Base-by-base conservation (phyloP, 2,329 filamentous ascomycete genomes). In the Elsinoe australis region DNA sequence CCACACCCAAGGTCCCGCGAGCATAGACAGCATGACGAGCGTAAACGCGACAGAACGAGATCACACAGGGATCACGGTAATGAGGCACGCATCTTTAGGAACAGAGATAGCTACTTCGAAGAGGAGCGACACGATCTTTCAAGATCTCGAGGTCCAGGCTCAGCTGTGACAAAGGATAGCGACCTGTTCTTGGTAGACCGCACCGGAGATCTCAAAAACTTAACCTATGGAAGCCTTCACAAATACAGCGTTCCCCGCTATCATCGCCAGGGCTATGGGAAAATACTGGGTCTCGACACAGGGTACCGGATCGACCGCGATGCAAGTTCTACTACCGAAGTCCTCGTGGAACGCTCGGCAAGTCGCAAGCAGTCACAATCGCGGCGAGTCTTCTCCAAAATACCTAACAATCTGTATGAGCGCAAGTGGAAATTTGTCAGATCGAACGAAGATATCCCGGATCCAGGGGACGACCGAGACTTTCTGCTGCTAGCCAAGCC, bases 181-280 rank as follows among this genome's bases (percentile, higher is more conserved):
- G 61, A 58, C 31, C 60, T 74, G 3, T 89, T 78, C 61, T 57
- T 78, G 35, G 58, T 85, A 45, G 90, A 96, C 64, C 78, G 71
- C 33, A 80, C 79, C 58, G 89, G 90, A 0, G 90, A 96, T 58
- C 70, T 74, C 3, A 74, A 87, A 39, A 87, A 92, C 54, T 64
- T 83, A 35, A 75, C 75, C 19, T 95, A 89, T 61, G 86, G 85
- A 1, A 75, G 78, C 21, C 73, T 85, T 31, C 80, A 95, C 61
- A 78, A 78, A 28, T 85, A 84, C 54, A 76, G 75, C 47, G 67
- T 94, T 8, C 87, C 88, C 0, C 58, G 66, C 2, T 95, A 94
- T 60, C 74, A 74, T 52, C 80, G 87, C 4, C 69, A 70, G 52
- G 85, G 87, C 10, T 70, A 71, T 49, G 87, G 87, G 2, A 74